A percentile compares a stretch with the other conserved stretches of the same genome.
Evolutionary conservation across 371 early-diverging fungal genomes (phyloP).

Genomic region (Agmasoma carcini): DNA sequence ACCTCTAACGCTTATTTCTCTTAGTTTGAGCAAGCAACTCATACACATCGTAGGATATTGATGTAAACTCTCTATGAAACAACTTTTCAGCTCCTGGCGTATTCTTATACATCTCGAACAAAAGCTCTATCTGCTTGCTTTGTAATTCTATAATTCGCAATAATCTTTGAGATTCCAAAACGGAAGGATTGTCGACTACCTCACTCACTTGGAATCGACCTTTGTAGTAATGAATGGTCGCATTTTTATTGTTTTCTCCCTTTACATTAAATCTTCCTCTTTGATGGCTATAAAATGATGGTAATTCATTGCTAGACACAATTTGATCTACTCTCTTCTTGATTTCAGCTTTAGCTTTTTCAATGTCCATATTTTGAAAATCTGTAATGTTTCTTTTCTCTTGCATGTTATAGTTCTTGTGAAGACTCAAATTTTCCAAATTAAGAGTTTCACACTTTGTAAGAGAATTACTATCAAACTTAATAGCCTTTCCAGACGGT

Average conservation of each 20-base stretch:
- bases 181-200: neutral
- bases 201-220: neutral
- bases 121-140: conserved; percentile 9
- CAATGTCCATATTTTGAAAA: no score
- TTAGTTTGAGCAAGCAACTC: conserved; percentile 1
- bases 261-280: neutral
- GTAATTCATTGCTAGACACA: neutral
- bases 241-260: neutral
- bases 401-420: no score
- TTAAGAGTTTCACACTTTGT: no score
- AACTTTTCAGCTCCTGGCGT: conserved; percentile 14
- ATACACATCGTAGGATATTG: neutral
- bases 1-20: neutral
- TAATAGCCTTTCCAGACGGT: no score
- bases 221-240: neutral
- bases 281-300: neutral
- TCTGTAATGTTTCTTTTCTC: no score
- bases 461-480: no score
- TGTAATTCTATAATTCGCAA: conserved; percentile 1
- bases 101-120: conserved; percentile 16
- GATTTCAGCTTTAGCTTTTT: neutral
- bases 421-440: no score
- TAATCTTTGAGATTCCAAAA: no score
- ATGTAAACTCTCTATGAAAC: conserved; percentile 8
- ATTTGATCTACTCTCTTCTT: neutral